phyloP scores from a whole-genome alignment of 306 rosid species.

The Quercus aquifolioides region DNA sequence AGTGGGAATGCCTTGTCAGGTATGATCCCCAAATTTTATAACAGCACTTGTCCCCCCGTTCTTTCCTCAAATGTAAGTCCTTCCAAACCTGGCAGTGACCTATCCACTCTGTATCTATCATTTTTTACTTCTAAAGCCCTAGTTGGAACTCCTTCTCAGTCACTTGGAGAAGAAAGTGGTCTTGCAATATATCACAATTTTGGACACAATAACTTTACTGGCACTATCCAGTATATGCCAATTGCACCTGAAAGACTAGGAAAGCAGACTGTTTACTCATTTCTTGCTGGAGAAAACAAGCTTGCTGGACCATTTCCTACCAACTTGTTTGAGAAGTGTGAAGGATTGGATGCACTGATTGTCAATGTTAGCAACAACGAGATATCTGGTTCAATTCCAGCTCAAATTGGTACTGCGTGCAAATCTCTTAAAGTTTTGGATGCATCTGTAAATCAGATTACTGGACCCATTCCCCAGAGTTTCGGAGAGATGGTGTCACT shows the following conservation, averaged over 20 bases:
- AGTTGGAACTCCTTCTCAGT: slow-evolving; percentile 24
- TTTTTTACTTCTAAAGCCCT: slow-evolving; percentile 47
- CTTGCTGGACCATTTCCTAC: slow-evolving; percentile 58
- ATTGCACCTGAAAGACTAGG: slow-evolving; percentile 54
- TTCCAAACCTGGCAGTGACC: slow-evolving; percentile 16
- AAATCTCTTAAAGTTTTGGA: slow-evolving; percentile 60
- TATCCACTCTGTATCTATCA: slow-evolving; percentile 34
- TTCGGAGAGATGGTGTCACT: slow-evolving; percentile 53
- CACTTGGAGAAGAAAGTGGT: slow-evolving; percentile 24
- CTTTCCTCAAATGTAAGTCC: slow-evolving; percentile 28
- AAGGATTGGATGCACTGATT: slow-evolving; percentile 48
- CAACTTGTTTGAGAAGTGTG: slow-evolving; percentile 57
- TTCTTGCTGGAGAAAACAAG: slow-evolving; percentile 66
- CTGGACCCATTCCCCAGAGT: slow-evolving; percentile 50
- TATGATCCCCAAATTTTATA: slow-evolving; percentile 47
- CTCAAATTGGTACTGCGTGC: slow-evolving; percentile 47
- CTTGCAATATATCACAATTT: slow-evolving; percentile 63
- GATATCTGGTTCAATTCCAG: slow-evolving; percentile 60
- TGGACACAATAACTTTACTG: slow-evolving; percentile 55
- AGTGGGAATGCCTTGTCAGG: slow-evolving; percentile 67
- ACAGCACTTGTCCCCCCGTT: slow-evolving; percentile 29
- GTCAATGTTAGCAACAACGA: slow-evolving; percentile 66
- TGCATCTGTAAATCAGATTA: slow-evolving; percentile 65
- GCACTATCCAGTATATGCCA: slow-evolving; percentile 51
- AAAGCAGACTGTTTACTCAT: slow-evolving; percentile 40